phyloP scores from a whole-genome alignment of 2,329 filamentous ascomycete species.

The Emmonsiellopsis sp. region DNA sequence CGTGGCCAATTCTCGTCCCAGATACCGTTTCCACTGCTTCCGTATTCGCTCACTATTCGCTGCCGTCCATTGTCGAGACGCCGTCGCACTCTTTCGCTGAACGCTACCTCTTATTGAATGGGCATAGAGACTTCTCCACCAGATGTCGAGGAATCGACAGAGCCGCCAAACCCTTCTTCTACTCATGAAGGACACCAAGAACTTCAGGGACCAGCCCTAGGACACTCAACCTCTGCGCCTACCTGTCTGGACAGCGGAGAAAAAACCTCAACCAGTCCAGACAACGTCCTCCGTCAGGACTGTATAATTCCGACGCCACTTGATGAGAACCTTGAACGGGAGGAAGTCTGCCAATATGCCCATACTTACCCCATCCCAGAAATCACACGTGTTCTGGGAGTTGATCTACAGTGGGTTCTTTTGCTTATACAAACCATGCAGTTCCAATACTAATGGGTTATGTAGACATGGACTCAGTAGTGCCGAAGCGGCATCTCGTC shows the following conservation, averaged over 20 bases:
- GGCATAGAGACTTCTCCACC: conserved; percentile 27
- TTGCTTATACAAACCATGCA: conserved; percentile 1
- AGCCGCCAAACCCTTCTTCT: conserved; percentile 29
- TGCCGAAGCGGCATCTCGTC: conserved; percentile 55
- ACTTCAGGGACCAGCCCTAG: conserved; percentile 13
- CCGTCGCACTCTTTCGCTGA: not conserved
- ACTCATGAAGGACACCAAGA: conserved; percentile 15
- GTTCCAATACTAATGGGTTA: conserved; percentile 6
- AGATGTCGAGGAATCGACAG: conserved; percentile 34
- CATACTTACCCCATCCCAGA: conserved; percentile 16
- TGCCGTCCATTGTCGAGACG: not conserved
- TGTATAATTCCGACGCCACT: conserved; percentile 4
- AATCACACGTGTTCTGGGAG: conserved; percentile 15
- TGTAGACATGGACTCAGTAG: conserved; percentile 51
- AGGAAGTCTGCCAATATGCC: conserved; percentile 14
- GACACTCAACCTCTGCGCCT: conserved; percentile 10
- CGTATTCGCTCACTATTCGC: not conserved
- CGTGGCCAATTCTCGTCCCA: not conserved
- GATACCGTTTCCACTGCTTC: not conserved
- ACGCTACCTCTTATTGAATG: conserved; percentile 24
- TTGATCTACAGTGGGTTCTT: conserved; percentile 14
- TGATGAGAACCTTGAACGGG: conserved; percentile 5
- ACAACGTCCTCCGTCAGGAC: not conserved
- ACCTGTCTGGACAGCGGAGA: conserved; percentile 9
- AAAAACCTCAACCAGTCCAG: conserved; percentile 9